Percentiles rank a stretch among this genome's conserved stretches.
phyloP scores from a whole-genome alignment of 306 rosid genomes.

The Heteromeles arbutifolia region DNA sequence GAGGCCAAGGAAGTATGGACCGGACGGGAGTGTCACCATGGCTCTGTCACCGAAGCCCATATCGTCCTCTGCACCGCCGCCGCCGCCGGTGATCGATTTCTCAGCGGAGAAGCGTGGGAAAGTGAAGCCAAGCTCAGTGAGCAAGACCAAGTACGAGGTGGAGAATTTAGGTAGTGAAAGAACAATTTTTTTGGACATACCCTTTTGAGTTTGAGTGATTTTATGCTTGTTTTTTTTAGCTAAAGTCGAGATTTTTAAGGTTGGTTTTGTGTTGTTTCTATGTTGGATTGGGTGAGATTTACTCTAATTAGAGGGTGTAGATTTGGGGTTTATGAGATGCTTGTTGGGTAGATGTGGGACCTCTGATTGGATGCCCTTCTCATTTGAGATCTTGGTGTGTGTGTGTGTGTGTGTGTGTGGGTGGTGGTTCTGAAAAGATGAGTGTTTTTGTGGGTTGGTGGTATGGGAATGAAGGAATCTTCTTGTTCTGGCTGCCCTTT shows the following conservation, averaged over 20 bases:
- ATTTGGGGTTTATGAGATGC: slow-evolving; percentile 26
- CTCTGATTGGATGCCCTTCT: slow-evolving; percentile 52
- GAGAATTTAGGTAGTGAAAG: slow-evolving; percentile 68
- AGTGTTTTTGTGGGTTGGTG: slow-evolving; percentile 38
- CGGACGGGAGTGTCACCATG: slow-evolving; percentile 68
- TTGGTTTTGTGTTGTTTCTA: neutral
- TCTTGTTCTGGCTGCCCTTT: slow-evolving; percentile 40
- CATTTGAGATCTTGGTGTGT: slow-evolving; percentile 33
- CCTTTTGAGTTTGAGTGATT: slow-evolving; percentile 4
- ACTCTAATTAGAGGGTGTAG: slow-evolving; percentile 8
- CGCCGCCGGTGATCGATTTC: slow-evolving; percentile 93
- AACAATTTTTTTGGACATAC: neutral
- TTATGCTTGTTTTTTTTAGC: neutral
- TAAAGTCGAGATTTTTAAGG: neutral
- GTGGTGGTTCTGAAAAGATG: slow-evolving; percentile 49
- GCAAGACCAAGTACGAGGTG: slow-evolving; percentile 64
- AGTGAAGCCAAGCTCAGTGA: slow-evolving; percentile 71
- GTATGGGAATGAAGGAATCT: slow-evolving; percentile 55
- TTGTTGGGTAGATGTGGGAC: slow-evolving; percentile 62
- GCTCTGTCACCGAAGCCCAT: slow-evolving; percentile 90
- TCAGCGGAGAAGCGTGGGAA: slow-evolving; percentile 78
- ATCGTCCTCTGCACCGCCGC: slow-evolving; percentile 81
- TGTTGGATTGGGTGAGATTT: slow-evolving; percentile 21
- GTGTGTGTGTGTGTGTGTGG: neutral
- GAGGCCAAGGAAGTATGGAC: slow-evolving; percentile 89